Evolutionary conservation across 176 grass and related monocot genomes (phyloP), one percentile per base, ranked within the genome.

Genomic region (Lolium multiflorum): DNA sequence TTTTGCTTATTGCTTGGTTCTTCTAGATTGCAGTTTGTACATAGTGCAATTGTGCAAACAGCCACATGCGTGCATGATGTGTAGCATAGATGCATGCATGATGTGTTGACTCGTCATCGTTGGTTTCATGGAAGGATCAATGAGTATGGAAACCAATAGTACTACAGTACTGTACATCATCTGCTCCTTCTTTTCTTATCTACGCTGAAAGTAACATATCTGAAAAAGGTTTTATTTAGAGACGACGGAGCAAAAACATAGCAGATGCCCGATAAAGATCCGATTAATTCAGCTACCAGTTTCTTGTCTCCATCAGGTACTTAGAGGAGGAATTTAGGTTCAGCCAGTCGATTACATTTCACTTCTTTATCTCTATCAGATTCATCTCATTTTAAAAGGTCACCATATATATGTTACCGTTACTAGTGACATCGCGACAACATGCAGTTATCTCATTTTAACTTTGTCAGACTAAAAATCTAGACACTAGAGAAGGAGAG

Each of bases 31-130:
- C 31, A 35, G 31, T 43, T 22, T 84, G 81, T 79, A 64, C 31
- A 90, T 79, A n/a, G 0, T 58, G 41, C 41, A 43, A 56, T 0
- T 71, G 64, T 62, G 78, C 52, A 90, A 78, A 80, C 72, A 71
- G 71, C 78, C 76, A 74, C 68, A 81, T 69, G 65, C 31, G 38
- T 69, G 65, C 41, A 43, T 43, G 41, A 43, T 43, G 41, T 43
- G 5, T 43, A 43, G 41, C 41, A 6, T 69, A 57, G 38, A n/a
- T 58, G 8, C 67, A 85, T 73, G 79, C 65, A 77, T 74, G 66
- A 48, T 1, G 80, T 87, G 73, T 87, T 90, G 35, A 56, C 80
- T 28, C 41, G 17, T 52, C 51, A 38, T 62, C 60, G 24, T 31
- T 41, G 38, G 2, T 77, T 61, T 20, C 81, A 20, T 89, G 68